Evolutionary conservation across 331 rosid species (phyloP), one percentile per base, ranked within the genome.

Genomic region (Dryas integrifolia): DNA sequence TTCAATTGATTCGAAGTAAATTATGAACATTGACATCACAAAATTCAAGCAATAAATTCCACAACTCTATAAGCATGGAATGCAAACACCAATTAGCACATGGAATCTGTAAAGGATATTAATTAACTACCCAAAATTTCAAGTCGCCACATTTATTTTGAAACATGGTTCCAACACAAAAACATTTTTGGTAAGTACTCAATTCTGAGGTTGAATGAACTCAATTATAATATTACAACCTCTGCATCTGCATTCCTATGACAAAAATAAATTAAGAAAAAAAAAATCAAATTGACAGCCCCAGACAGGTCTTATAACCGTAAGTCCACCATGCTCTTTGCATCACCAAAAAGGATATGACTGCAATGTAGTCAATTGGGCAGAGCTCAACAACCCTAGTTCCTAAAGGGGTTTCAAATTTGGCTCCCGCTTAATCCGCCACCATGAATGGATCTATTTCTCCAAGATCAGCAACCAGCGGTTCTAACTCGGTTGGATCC

Each of bases 401-500:
- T 65, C 39, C 38, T 53, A 47, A 0, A 39, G 61, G 35, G 72
- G 24, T 48, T 70, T 70, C 30, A 5, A 6, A 26, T 59, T 24
- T 38, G 44, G 49, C 26, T 38, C 12, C 57, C 2, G 41, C 69
- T 80, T 74, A 94, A 67, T 91, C 99, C 45, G 93, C 90, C 59
- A 69, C 79, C 96, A 92, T 87, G 75, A 89, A 95, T 46, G 98
- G 98, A 74, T 94, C 98, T 52, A 83, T 87, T 63, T 91, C 98
- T 56, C 99, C 99, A 4, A 88, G 96, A 64, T 89, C 89, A 66
- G 99, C 99, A 47, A 95, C 84, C 73, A 88, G 57, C 12, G 96
- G 92, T 76, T 86, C 70, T 83, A 95, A 76, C 60, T 62, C 73
- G 61, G 80, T 66, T 7, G 72, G n/a, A 68, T 89, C 89, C 83